Conservation (phyloP, 805 yeast genomes). For the Starmerella stigmatis region DNA sequence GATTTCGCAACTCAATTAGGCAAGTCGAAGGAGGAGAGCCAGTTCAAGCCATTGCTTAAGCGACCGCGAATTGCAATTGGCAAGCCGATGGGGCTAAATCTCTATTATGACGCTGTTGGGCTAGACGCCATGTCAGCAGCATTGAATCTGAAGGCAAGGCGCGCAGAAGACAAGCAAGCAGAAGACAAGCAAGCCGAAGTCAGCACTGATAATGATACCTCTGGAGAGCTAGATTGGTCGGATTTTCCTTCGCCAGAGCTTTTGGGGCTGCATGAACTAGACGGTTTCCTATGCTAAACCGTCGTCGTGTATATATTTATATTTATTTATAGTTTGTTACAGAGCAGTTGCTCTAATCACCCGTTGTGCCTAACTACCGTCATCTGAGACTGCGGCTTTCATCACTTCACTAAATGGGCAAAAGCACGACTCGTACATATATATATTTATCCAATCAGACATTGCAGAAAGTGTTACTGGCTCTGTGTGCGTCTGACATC, state of each 20-base stretch:
- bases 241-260: conserved; percentile 25
- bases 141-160: conserved; percentile 5
- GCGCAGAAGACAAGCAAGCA: background rate
- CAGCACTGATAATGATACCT: conserved; percentile 1
- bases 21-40: background rate
- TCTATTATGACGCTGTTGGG: conserved; percentile 26
- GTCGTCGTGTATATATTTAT: conserved; percentile 2
- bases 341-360: background rate
- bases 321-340: conserved; percentile 15
- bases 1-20: background rate
- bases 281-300: conserved; percentile 21
- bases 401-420: too few species aligned
- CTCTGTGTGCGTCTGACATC: too few species aligned
- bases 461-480: too few species aligned
- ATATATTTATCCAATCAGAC: too few species aligned
- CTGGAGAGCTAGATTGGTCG: conserved; percentile 8
- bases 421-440: too few species aligned
- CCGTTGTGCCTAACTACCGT: too few species aligned
- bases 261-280: conserved; percentile 26
- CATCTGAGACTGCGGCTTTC: too few species aligned
- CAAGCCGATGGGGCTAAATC: conserved; percentile 16
- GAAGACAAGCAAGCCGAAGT: conserved; percentile 14
- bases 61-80: background rate
- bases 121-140: conserved; percentile 19
- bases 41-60: background rate